Conservation (phyloP, 1,284 basidiomycete species). For the Tylopilus sp. region DNA sequence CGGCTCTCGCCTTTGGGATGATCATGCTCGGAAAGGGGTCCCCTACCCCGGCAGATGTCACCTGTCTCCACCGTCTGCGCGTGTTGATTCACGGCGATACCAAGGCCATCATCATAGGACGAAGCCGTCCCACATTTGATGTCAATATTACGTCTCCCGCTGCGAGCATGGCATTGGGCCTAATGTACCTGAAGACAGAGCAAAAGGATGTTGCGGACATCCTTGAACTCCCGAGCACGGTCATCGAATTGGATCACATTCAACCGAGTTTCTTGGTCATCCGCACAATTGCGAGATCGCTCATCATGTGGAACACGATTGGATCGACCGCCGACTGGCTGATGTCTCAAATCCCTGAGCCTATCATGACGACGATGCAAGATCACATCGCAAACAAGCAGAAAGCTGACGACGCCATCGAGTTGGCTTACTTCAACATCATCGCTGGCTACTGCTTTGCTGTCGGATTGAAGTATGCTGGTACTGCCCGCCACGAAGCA, state of each 20-base stretch:
- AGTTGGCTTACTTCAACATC: constrained; percentile 87
- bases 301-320: constrained; percentile 89
- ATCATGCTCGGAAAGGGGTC: constrained; percentile 91
- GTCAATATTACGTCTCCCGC: constrained; percentile 86
- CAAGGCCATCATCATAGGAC: constrained; percentile 36
- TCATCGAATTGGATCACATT: constrained; percentile 76
- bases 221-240: constrained; percentile 77
- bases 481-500: constrained; percentile 84
- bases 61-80: constrained; percentile 62
- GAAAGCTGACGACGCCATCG: constrained; percentile 69
- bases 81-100: constrained; percentile 72
- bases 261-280: constrained; percentile 86
- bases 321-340: constrained; percentile 78
- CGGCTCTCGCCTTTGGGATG: constrained; percentile 90
- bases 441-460: constrained; percentile 89
- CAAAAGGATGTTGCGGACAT: constrained; percentile 83
- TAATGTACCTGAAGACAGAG: constrained; percentile 89
- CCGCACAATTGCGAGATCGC: constrained; percentile 70
- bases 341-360: constrained; percentile 65
- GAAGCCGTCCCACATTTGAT: constrained; percentile 60
- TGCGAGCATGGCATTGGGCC: constrained; percentile 84
- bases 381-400: constrained; percentile 45
- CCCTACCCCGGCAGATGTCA: constrained; percentile 69
- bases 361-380: constrained; percentile 62
- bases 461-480: constrained; percentile 90